phyloP scores from a whole-genome alignment of 768 basidiomycete species.

The Mycena amicta region DNA sequence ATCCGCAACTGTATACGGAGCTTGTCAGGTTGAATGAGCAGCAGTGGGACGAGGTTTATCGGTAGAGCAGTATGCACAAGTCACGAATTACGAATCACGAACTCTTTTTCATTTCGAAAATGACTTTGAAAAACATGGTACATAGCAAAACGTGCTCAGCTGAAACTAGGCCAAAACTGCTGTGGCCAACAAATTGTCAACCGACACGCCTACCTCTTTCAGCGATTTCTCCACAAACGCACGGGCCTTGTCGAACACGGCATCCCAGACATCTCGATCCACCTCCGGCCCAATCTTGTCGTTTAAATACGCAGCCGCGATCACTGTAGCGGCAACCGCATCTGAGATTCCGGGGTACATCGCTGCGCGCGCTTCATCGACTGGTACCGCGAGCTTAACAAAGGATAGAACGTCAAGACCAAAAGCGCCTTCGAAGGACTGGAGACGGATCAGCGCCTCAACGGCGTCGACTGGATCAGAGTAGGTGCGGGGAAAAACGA shows the following conservation, averaged over 20 bases:
- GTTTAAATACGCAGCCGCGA: constrained; percentile 2
- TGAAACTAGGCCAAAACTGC: neutral
- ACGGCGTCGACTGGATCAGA: constrained; percentile 4
- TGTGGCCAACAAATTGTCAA: neutral
- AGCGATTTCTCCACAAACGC: neutral
- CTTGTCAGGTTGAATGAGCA: neutral
- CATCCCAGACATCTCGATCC: constrained; percentile 13
- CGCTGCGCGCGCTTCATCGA: neutral
- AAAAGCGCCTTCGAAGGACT: constrained; percentile 14
- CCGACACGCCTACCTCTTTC: neutral
- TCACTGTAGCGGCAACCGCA: constrained; percentile 9
- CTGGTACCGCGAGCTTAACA: neutral
- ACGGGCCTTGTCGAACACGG: constrained; percentile 4
- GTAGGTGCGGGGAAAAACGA: too few relatives aligned
- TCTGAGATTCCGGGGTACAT: constrained; percentile 1
- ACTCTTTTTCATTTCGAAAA: too few relatives aligned
- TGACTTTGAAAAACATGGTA: too few relatives aligned
- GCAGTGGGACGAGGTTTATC: neutral
- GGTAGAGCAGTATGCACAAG: too few relatives aligned
- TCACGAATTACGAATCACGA: too few relatives aligned
- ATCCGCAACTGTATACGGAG: neutral
- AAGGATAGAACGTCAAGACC: neutral
- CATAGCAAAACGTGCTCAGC: too few relatives aligned
- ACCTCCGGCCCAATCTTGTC: neutral
- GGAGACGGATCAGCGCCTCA: constrained; percentile 8